Evolutionary conservation across 2,329 filamentous ascomycete species (phyloP).

Genomic region (Nigrospora osmanthi): DNA sequence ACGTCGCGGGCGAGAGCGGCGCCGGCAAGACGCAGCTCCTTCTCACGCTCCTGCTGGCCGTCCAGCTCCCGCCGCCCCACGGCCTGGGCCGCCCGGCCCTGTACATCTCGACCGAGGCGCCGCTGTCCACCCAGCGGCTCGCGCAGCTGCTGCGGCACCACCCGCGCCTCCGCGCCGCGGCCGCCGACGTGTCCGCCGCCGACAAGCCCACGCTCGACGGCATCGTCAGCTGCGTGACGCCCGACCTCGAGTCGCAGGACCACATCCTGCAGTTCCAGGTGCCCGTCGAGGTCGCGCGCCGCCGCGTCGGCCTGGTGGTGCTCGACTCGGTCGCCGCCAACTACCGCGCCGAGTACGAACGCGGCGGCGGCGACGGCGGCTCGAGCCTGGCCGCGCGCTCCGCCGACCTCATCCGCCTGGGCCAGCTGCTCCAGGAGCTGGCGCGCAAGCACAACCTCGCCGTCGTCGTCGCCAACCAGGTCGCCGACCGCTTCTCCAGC

Average conservation of each 20-base stretch:
- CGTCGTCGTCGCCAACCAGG: conserved; percentile 90
- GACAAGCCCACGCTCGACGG: conserved; percentile 58
- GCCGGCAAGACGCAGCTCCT: conserved; percentile 94
- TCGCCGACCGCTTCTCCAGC: conserved; percentile 70
- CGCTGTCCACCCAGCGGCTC: conserved; percentile 74
- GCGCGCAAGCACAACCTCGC: conserved; percentile 70
- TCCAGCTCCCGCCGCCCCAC: conserved; percentile 68
- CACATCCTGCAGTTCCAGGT: conserved; percentile 92
- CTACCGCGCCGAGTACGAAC: conserved; percentile 84
- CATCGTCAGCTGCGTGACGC: conserved; percentile 74
- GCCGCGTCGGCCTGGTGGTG: conserved; percentile 73
- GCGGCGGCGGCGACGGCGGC: conserved; percentile 33
- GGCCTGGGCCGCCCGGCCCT: conserved; percentile 69
- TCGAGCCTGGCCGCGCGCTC: conserved; percentile 67
- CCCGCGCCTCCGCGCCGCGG: conserved; percentile 40
- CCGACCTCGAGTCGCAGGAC: conserved; percentile 89
- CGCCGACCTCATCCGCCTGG: conserved; percentile 68
- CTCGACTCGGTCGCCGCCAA: conserved; percentile 93
- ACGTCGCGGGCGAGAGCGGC: conserved; percentile 88
- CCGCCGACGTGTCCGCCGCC: conserved; percentile 13
- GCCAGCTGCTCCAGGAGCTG: conserved; percentile 66
- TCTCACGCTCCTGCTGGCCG: conserved; percentile 73
- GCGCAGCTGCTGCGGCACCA: conserved; percentile 68
- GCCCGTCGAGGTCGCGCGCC: conserved; percentile 70
- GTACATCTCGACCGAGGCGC: conserved; percentile 90